These are phyloP conservation scores for Apophysomyces sp. DNA, from an alignment of 371 early-diverging fungal genomes.

Conservation along the genomic window DNA sequence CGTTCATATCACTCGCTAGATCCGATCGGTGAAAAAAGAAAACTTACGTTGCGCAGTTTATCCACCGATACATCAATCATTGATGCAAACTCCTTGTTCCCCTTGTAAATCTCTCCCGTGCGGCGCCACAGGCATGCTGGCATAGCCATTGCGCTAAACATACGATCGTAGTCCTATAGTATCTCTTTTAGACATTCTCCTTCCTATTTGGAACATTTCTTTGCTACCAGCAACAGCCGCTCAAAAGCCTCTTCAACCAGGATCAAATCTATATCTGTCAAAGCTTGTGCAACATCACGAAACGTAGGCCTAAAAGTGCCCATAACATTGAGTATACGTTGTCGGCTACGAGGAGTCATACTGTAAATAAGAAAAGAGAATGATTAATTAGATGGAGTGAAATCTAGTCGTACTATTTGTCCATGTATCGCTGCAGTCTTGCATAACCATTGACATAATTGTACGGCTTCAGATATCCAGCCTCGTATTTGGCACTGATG, in stretches of 20 bases:
- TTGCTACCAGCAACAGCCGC: slow-evolving; percentile 71
- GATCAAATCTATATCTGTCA: slow-evolving; percentile 92
- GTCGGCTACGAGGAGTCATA: slow-evolving; percentile 73
- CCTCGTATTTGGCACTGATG: slow-evolving; percentile 91
- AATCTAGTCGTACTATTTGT: slow-evolving; percentile 80
- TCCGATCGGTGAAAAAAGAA: neutral
- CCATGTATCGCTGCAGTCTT: slow-evolving; percentile 90
- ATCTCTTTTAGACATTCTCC: neutral
- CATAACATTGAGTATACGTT: slow-evolving; percentile 84
- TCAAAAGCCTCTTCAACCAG: slow-evolving; percentile 94
- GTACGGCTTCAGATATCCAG: slow-evolving; percentile 91
- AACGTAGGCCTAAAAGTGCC: slow-evolving; percentile 87
- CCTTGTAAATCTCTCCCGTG: slow-evolving; percentile 95
- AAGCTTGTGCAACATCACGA: slow-evolving; percentile 78
- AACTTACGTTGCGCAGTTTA: slow-evolving; percentile 67
- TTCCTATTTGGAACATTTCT: neutral
- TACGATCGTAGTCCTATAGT: slow-evolving; percentile 82
- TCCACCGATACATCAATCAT: slow-evolving; percentile 83
- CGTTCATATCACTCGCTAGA: neutral
- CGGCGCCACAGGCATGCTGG: slow-evolving; percentile 95
- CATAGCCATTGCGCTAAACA: slow-evolving; percentile 91
- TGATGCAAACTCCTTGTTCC: slow-evolving; percentile 92
- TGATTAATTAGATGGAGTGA: too few species aligned
- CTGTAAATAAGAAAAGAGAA: slow-evolving; percentile 29
- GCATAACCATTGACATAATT: slow-evolving; percentile 92